phyloP scores from a whole-genome alignment of 345 rosid genomes.

The Populus ilicifolia region DNA sequence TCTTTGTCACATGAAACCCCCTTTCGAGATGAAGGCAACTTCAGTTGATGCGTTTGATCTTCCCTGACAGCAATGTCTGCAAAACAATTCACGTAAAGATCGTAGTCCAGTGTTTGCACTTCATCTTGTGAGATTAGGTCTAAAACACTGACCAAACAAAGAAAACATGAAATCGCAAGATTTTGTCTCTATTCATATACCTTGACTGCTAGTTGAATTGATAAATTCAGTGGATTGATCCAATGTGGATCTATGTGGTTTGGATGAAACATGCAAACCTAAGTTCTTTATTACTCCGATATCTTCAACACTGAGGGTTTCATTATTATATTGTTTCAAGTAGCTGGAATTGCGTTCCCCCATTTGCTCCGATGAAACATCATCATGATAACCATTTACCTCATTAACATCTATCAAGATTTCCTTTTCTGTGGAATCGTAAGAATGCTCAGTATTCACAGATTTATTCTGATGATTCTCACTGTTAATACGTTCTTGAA shows the following conservation, averaged over 20 bases:
- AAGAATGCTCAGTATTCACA: not conserved
- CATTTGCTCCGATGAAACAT: not conserved
- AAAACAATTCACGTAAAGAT: not conserved
- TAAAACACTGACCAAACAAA: not conserved
- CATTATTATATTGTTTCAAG: not conserved
- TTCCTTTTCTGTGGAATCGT: not conserved
- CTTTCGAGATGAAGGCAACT: constrained; percentile 4
- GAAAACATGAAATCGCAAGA: not conserved
- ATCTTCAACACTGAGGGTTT: not conserved
- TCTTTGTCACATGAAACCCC: constrained; percentile 4
- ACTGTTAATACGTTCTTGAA: not conserved
- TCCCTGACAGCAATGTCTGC: constrained; percentile 17
- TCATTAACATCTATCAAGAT: not conserved
- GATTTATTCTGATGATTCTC: not conserved
- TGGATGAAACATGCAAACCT: not conserved
- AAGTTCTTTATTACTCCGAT: not conserved
- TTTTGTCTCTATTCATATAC: constrained; percentile 9
- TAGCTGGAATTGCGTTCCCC: not conserved
- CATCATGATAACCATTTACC: not conserved
- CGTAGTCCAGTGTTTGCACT: not conserved
- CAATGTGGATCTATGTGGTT: not conserved
- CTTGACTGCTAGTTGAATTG: constrained; percentile 4
- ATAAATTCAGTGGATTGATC: not conserved
- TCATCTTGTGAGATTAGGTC: not conserved
- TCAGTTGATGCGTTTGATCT: not conserved